phyloP scores from a whole-genome alignment of 2,329 filamentous ascomycete genomes.

The Ophiostoma sp. region DNA sequence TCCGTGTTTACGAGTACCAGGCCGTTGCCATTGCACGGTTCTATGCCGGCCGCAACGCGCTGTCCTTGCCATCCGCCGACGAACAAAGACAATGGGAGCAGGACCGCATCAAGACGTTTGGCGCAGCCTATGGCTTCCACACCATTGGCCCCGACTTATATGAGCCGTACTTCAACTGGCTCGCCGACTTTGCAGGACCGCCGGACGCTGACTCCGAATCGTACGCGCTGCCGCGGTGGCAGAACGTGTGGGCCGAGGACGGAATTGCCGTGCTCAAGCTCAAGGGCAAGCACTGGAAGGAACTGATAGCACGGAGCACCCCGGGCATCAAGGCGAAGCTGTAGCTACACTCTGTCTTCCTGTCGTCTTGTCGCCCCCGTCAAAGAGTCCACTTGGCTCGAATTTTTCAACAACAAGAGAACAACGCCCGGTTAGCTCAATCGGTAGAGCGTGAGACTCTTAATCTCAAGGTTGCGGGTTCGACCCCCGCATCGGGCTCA shows the following conservation, averaged over 20 bases:
- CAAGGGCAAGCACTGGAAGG: constrained; percentile 18
- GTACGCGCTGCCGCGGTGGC: constrained; percentile 20
- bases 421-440: constrained; percentile 56
- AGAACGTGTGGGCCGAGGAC: constrained; percentile 7
- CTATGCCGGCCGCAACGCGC: constrained; percentile 32
- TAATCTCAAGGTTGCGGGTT: constrained; percentile 40
- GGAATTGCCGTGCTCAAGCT: constrained; percentile 15
- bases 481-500: constrained; percentile 47
- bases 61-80: constrained; percentile 28
- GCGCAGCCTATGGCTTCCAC: constrained; percentile 18
- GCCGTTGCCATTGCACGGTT: constrained; percentile 30
- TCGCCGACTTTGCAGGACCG: constrained; percentile 19
- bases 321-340: constrained; percentile 17
- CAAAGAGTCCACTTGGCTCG: background rate
- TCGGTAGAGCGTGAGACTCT: constrained; percentile 71
- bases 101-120: constrained; percentile 7
- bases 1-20: constrained; percentile 38
- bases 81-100: constrained; percentile 36
- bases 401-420: constrained; percentile 21
- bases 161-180: constrained; percentile 2
- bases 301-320: constrained; percentile 8
- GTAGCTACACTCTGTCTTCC: background rate
- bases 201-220: constrained; percentile 15
- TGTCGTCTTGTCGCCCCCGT: background rate
- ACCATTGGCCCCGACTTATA: constrained; percentile 15